phyloP scores from a whole-genome alignment of 768 basidiomycete species.

The Suillus weaverae region DNA sequence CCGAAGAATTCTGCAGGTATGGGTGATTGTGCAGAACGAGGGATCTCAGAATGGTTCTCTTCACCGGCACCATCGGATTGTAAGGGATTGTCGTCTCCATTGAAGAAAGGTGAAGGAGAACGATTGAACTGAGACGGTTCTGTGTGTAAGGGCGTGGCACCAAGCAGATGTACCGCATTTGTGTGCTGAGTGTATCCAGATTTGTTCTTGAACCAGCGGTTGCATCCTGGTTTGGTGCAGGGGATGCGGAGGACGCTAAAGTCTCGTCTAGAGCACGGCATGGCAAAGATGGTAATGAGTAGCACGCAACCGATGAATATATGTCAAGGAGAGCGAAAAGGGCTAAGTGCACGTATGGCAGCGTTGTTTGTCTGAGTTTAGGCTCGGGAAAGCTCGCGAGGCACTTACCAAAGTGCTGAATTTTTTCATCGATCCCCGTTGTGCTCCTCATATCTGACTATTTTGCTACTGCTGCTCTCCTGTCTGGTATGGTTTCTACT shows the following conservation, averaged over 20 bases:
- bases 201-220: too few species aligned
- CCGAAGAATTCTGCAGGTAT: too few species aligned
- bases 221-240: too few species aligned
- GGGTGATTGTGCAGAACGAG: too few species aligned
- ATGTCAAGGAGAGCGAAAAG: background rate
- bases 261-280: conserved; percentile 7
- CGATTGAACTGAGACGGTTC: background rate
- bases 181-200: too few species aligned
- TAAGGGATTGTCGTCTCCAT: too few species aligned
- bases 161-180: too few species aligned
- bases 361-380: background rate
- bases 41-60: too few species aligned
- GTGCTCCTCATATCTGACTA: background rate
- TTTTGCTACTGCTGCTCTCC: background rate
- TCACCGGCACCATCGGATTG: too few species aligned
- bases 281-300: background rate
- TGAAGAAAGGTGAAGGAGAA: too few species aligned
- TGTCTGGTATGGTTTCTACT: background rate
- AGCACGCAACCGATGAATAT: background rate
- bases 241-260: too few species aligned
- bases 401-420: background rate
- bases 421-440: background rate
- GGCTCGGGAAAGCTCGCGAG: background rate
- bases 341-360: background rate
- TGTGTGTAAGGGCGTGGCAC: too few species aligned